These are phyloP conservation scores for Anastatica hierochuntica DNA, from an alignment of 345 rosid genomes.

Conservation along the genomic window DNA sequence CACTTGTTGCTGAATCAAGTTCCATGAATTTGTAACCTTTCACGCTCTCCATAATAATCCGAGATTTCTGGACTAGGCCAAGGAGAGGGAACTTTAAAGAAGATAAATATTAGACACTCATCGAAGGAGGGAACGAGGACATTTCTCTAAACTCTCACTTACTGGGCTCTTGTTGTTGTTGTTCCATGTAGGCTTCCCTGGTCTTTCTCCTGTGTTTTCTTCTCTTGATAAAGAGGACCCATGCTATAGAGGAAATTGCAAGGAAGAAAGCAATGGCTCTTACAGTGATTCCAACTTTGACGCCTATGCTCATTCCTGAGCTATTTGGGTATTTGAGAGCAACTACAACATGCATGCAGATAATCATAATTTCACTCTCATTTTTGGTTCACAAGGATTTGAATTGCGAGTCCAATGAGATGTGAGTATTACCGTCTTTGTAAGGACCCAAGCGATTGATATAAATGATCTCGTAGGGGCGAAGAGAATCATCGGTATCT, in stretches of 20 bases:
- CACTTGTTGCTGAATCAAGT: slow-evolving; percentile 35
- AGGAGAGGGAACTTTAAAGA: too few relatives aligned
- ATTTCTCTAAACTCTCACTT: too few relatives aligned
- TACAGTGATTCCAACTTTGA: slow-evolving; percentile 16
- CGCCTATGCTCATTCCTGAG: slow-evolving; percentile 25
- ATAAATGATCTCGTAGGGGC: slow-evolving; percentile 45
- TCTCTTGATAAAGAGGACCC: slow-evolving; percentile 10
- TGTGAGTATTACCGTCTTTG: slow-evolving; percentile 24
- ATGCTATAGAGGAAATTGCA: slow-evolving; percentile 7
- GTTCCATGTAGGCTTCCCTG: neutral
- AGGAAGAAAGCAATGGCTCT: slow-evolving; percentile 16
- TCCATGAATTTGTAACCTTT: slow-evolving; percentile 33
- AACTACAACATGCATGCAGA: too few relatives aligned
- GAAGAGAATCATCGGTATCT: slow-evolving; percentile 23
- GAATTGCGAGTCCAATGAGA: neutral
- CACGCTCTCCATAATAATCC: slow-evolving; percentile 32
- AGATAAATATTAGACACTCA: too few relatives aligned
- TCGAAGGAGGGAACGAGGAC: too few relatives aligned
- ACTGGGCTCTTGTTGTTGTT: slow-evolving; percentile 14
- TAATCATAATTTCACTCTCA: too few relatives aligned
- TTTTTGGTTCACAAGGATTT: neutral
- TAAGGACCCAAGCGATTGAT: slow-evolving; percentile 33
- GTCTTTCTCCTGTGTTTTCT: slow-evolving; percentile 3
- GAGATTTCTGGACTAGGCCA: slow-evolving; percentile 23
- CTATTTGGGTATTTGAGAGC: neutral